Evolutionary conservation across 2,329 filamentous ascomycete genomes (phyloP).

Genomic region (Cordyceps pruinosa): DNA sequence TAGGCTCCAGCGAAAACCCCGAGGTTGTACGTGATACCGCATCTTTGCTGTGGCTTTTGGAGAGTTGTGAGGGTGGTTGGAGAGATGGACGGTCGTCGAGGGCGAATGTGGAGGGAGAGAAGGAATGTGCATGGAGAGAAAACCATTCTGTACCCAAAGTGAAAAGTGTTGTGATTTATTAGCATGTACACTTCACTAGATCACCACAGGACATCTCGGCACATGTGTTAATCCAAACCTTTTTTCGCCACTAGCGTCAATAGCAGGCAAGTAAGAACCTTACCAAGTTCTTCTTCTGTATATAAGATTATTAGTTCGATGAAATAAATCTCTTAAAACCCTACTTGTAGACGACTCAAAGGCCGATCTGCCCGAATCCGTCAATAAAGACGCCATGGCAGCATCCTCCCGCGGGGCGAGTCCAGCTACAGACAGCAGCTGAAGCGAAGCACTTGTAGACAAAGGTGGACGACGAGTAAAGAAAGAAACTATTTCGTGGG

Average conservation of each 20-base stretch:
- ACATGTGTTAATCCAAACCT: background rate
- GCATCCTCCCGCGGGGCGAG: too few species aligned
- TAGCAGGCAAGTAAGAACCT: background rate
- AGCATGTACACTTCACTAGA: background rate
- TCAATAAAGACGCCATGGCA: too few species aligned
- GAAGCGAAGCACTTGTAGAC: too few species aligned
- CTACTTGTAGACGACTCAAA: too few species aligned
- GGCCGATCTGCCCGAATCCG: too few species aligned
- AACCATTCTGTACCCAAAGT: background rate
- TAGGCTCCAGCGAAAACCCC: background rate
- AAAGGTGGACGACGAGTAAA: too few species aligned
- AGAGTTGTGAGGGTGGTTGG: background rate
- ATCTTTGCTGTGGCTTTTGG: background rate
- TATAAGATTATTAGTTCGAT: too few species aligned
- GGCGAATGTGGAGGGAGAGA: background rate
- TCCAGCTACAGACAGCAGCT: too few species aligned
- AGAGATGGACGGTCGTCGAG: background rate
- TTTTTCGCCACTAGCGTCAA: background rate
- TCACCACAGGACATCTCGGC: background rate
- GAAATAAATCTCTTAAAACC: too few species aligned
- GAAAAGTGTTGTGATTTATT: background rate
- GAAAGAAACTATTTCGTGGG: too few species aligned
- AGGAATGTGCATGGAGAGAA: background rate
- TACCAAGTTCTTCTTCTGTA: too few species aligned
- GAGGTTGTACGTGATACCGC: background rate